These are phyloP conservation scores for Penicillium sp. DNA, from an alignment of 2,329 filamentous ascomycete genomes.

Conservation along the genomic window DNA sequence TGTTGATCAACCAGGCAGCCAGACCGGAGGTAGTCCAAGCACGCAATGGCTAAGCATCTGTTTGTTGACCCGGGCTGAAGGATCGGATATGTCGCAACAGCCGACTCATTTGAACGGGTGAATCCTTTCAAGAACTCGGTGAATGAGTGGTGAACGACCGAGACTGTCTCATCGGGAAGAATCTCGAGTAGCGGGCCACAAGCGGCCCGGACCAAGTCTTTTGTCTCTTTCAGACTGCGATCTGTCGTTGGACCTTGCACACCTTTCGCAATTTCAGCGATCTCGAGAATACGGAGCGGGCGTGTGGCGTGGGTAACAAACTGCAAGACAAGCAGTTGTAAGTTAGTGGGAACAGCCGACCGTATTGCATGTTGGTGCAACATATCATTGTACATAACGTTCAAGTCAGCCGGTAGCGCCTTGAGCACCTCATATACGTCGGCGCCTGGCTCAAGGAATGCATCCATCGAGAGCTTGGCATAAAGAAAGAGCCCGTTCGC, in stretches of 20 bases:
- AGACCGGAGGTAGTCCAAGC: slow-evolving; percentile 9
- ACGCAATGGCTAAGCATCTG: slow-evolving; percentile 9
- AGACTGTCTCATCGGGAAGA: slow-evolving; percentile 46
- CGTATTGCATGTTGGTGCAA: slow-evolving; percentile 37
- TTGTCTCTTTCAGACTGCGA: slow-evolving; percentile 22
- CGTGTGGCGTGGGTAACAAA: slow-evolving; percentile 45
- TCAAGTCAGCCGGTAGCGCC: slow-evolving; percentile 37
- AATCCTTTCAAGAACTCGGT: slow-evolving; percentile 46
- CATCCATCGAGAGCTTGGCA: slow-evolving; percentile 18
- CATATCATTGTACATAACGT: slow-evolving; percentile 42
- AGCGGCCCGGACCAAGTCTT: slow-evolving; percentile 35
- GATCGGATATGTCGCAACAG: slow-evolving; percentile 6
- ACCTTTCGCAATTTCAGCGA: slow-evolving; percentile 30
- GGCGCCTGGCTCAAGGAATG: slow-evolving; percentile 5
- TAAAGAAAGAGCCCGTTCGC: slow-evolving; percentile 21
- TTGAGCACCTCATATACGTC: slow-evolving; percentile 16
- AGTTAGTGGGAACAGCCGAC: slow-evolving; percentile 29
- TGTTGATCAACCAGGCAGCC: slow-evolving; percentile 7
- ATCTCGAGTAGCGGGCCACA: slow-evolving; percentile 47
- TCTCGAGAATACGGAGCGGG: slow-evolving; percentile 45
- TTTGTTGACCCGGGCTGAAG: slow-evolving; percentile 10
- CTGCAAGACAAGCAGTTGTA: slow-evolving; percentile 43
- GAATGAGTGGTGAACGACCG: slow-evolving; percentile 49
- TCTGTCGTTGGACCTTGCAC: slow-evolving; percentile 3
- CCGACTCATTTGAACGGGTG: background rate